Base-by-base conservation (phyloP, 2,329 filamentous ascomycete genomes). In the Pseudogymnoascus sp. region DNA sequence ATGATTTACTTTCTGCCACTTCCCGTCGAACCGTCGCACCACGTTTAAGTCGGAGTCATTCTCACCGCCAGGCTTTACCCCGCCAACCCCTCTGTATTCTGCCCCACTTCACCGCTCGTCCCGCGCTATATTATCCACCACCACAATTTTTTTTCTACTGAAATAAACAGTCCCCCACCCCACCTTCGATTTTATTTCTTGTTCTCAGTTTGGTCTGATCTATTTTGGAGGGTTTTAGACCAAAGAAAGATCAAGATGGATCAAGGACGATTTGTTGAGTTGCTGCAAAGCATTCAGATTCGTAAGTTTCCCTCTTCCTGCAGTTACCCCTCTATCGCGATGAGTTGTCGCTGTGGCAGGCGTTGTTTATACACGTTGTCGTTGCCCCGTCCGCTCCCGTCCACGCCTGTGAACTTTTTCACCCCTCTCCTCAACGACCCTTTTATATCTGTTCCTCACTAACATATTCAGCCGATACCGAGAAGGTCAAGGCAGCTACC, bases 401-500 rank as follows among this genome's bases (percentile, higher is more conserved):
- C 59, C 33, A 12, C 18, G 12, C 59, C 33, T 11, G 59, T 64
- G 63, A 23, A 42, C 67, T 63, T 62, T 64, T 62, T 61, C 60
- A 35, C 59, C 37, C 64, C 61, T 65, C 35, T 18, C 8, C 31
- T 23, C 33, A n/a, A 60, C 59, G 25, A 16, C 12, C 11, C 16
- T 25, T 18, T 25, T 14, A 62, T 53, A 53, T 53, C 28, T 62
- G 61, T 66, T 66, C 53, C 56, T 66, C 70, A 66, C 63, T 68
- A 59, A 60, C 33, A 31, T 66, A 59, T 62, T 70, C 38, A 96
- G 92, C 94, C 74, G 88, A 96, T 78, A 96, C 92, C 69, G 86
- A 90, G 70, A 86, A 87, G 77, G 87, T 96, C 76, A 95, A 97
- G 84, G 86, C 89, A 69, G 91, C 92, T 67, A 99, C 93, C 16